Conservation (phyloP, 2,329 filamentous ascomycete species). For the Magnaporthales sp. region DNA sequence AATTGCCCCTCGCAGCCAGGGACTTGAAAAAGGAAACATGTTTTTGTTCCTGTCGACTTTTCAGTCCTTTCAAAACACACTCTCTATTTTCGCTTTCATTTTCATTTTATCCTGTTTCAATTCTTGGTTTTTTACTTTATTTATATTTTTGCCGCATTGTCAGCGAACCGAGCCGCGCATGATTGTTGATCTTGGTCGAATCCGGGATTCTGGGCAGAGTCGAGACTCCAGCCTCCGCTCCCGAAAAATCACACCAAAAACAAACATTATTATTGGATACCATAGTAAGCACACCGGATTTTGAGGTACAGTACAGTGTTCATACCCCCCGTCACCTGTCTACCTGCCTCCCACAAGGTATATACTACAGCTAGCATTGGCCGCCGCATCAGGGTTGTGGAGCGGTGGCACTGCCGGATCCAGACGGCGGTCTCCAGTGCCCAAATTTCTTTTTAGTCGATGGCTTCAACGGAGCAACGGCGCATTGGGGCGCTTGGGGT, state of each 20-base stretch:
- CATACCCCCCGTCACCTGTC: not conserved
- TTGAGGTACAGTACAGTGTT: not conserved
- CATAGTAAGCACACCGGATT: not conserved
- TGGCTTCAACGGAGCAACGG: not conserved
- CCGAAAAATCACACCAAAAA: not conserved
- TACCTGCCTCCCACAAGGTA: not conserved
- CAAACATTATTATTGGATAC: not conserved
- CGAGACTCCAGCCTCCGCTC: not conserved
- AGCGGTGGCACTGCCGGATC: not conserved
- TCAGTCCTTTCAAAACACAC: not conserved
- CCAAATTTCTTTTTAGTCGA: not conserved
- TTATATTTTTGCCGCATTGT: not conserved
- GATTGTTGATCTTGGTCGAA: not conserved
- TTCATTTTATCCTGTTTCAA: not conserved
- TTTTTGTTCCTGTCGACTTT: not conserved
- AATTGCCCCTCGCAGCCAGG: too few species aligned
- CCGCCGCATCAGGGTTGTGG: not conserved
- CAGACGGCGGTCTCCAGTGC: not conserved
- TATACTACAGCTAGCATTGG: not conserved
- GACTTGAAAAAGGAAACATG: not conserved
- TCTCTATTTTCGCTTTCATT: not conserved
- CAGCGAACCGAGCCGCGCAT: not conserved
- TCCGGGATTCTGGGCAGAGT: not conserved
- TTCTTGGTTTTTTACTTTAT: not conserved
- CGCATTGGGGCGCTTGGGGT: slow-evolving; percentile 1